Conservation (phyloP, 331 rosid genomes). For the Quercus lobata region DNA sequence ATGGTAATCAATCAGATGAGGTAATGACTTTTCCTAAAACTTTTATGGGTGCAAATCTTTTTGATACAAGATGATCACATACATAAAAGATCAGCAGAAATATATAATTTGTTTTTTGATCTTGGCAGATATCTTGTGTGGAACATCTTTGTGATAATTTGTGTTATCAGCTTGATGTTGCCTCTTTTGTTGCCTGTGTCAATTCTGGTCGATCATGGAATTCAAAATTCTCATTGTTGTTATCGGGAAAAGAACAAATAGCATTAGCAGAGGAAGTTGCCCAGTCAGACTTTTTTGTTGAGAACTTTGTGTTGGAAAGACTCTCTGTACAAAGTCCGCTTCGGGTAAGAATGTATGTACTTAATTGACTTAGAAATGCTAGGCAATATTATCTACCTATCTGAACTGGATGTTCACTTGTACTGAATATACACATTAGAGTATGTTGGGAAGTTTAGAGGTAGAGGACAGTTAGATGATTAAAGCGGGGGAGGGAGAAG, state of each 20-base stretch:
- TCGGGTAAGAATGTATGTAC: conserved; percentile 64
- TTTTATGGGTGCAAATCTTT: conserved; percentile 29
- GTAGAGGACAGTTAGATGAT: too few relatives aligned
- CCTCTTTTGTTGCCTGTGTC: conserved; percentile 84
- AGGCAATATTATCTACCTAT: conserved; percentile 7
- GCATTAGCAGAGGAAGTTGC: conserved; percentile 44
- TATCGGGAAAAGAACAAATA: conserved; percentile 60
- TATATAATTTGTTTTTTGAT: conserved; percentile 17
- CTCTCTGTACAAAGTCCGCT: conserved; percentile 95
- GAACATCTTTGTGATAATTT: conserved; percentile 85
- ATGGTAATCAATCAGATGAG: conserved; percentile 77
- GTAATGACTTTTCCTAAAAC: conserved; percentile 38
- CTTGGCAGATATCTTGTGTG: conserved; percentile 82
- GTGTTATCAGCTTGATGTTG: conserved; percentile 92
- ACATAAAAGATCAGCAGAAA: conserved; percentile 14
- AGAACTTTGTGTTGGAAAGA: conserved; percentile 94
- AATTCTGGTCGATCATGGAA: conserved; percentile 91
- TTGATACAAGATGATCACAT: conserved; percentile 25
- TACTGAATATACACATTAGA: neutral
- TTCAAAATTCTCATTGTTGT: conserved; percentile 62
- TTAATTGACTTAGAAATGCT: conserved; percentile 9
- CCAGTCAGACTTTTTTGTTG: conserved; percentile 73
- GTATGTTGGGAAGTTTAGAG: too few relatives aligned
- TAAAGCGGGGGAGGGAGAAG: too few relatives aligned
- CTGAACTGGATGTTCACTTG: conserved; percentile 7